Percentiles rank a stretch among this genome's conserved stretches.
These are phyloP conservation scores for Theobroma cacao DNA, from an alignment of 345 rosid genomes.

Conservation along the genomic window DNA sequence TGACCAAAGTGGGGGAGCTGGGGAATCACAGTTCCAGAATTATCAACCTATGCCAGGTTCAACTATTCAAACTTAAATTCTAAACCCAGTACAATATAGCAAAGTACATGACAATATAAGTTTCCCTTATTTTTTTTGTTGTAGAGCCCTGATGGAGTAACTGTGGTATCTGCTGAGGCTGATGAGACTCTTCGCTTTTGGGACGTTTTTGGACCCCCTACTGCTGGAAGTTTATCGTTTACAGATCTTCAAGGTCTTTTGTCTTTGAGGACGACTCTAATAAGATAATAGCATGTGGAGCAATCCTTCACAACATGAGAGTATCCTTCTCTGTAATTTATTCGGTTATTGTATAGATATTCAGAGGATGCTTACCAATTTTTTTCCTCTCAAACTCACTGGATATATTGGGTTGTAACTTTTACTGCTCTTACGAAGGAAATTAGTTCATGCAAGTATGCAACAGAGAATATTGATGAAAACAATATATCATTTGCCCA, in stretches of 20 bases:
- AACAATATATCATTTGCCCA: not conserved
- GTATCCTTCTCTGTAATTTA: not conserved
- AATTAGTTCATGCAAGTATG: not conserved
- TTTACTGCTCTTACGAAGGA: not conserved
- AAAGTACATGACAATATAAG: not conserved
- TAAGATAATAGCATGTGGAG: conserved; percentile 32
- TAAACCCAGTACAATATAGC: not conserved
- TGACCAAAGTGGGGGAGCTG: conserved; percentile 36
- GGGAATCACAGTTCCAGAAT: conserved; percentile 34
- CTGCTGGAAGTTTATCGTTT: conserved; percentile 11
- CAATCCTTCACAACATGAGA: not conserved
- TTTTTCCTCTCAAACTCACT: not conserved
- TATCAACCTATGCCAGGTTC: conserved; percentile 45
- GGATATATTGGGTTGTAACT: not conserved
- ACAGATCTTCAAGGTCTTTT: conserved; percentile 42
- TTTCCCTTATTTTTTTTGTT: not conserved
- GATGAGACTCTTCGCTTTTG: conserved; percentile 52
- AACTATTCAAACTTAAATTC: not conserved
- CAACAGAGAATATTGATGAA: not conserved
- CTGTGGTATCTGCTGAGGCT: conserved; percentile 46
- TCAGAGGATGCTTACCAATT: not conserved
- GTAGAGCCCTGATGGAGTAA: conserved; percentile 57
- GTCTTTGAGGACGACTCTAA: conserved; percentile 39
- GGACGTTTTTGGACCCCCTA: conserved; percentile 53
- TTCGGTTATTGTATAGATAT: not conserved